phyloP scores from a whole-genome alignment of 78 protist species.

The Pigoraptor vietnamica region DNA sequence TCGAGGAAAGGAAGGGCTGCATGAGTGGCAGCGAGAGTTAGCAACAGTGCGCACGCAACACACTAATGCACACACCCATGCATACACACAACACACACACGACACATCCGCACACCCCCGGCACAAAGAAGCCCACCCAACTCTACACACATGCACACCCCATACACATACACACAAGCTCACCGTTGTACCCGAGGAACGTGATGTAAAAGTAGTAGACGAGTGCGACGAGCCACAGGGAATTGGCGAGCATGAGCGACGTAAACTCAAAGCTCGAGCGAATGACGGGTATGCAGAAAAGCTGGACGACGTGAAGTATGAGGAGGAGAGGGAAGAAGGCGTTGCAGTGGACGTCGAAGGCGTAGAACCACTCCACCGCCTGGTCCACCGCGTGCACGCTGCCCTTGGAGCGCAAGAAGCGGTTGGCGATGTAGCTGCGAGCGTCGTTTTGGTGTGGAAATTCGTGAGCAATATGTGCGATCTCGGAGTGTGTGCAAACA shows the following conservation, averaged over 20 bases:
- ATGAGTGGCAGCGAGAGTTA: too few relatives aligned
- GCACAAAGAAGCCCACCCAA: background rate
- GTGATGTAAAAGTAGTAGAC: slow-evolving; percentile 83
- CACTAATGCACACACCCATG: background rate
- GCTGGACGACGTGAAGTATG: slow-evolving; percentile 67
- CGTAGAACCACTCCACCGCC: slow-evolving; percentile 87
- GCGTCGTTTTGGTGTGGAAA: too few relatives aligned
- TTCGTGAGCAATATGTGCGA: too few relatives aligned
- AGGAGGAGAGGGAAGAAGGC: slow-evolving; percentile 78
- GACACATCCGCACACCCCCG: too few relatives aligned
- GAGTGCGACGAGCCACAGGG: slow-evolving; percentile 65
- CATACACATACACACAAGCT: background rate
- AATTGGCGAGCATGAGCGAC: slow-evolving; percentile 55
- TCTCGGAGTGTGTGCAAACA: too few relatives aligned
- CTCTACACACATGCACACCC: background rate
- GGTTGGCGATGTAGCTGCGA: slow-evolving; percentile 28
- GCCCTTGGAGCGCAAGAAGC: slow-evolving; percentile 32
- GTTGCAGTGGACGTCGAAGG: slow-evolving; percentile 96
- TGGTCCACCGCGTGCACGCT: slow-evolving; percentile 62
- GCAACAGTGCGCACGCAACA: background rate
- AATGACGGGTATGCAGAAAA: slow-evolving; percentile 9
- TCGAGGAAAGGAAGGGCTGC: slow-evolving; percentile 73
- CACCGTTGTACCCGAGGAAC: slow-evolving; percentile 82
- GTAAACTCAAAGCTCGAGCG: slow-evolving; percentile 9
- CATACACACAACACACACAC: too few relatives aligned